Conservation (phyloP, 2,329 filamentous ascomycete genomes). For the Pseudopyricularia cyperi region DNA sequence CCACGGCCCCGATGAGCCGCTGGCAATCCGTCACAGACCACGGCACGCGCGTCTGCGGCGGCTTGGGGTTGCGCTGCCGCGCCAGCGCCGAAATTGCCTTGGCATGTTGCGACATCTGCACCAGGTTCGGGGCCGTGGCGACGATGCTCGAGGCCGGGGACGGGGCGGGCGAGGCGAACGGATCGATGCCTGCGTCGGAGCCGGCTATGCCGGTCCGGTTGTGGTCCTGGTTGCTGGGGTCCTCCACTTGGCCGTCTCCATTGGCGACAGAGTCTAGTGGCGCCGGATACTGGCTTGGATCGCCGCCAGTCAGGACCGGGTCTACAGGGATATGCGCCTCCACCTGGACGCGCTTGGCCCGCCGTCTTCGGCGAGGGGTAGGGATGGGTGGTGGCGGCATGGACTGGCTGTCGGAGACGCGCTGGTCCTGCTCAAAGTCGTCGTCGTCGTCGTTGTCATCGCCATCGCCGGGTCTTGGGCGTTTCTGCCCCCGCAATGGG, state of each 20-base stretch:
- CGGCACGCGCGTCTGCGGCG: conserved; percentile 18
- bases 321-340: neutral
- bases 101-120: conserved; percentile 11
- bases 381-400: conserved; percentile 4
- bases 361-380: neutral
- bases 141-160: conserved; percentile 4
- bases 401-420: conserved; percentile 4
- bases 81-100: conserved; percentile 14
- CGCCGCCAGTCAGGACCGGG: neutral
- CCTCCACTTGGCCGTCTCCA: neutral
- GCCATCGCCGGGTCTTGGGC: neutral
- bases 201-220: neutral
- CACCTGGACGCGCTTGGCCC: neutral
- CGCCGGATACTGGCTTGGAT: neutral
- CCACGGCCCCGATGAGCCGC: conserved; percentile 28
- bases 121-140: conserved; percentile 9
- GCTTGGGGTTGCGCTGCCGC: conserved; percentile 12
- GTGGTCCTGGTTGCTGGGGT: neutral
- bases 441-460: conserved; percentile 8
- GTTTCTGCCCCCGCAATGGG: neutral
- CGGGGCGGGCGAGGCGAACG: neutral
- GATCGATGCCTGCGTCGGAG: neutral
- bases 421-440: conserved; percentile 10
- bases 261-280: neutral
- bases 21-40: conserved; percentile 30